Evolutionary conservation across 768 basidiomycete genomes (phyloP).

Genomic region (Tulasnella sp.): DNA sequence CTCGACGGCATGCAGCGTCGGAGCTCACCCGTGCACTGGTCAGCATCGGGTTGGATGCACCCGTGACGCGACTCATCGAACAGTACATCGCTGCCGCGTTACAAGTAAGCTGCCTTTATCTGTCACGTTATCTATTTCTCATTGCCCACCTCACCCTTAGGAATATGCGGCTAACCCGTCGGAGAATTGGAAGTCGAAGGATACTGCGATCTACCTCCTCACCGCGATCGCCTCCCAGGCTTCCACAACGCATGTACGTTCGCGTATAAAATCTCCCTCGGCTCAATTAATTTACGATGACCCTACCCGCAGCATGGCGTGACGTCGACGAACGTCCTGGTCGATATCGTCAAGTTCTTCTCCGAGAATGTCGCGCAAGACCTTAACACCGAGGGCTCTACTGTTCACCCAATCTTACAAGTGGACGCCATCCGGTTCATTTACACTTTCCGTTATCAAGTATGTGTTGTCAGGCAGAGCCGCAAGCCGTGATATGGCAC

Average conservation of each 20-base stretch:
- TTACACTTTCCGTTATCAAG: conserved; percentile 95
- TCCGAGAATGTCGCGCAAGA: conserved; percentile 89
- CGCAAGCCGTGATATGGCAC: background rate
- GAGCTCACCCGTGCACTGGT: conserved; percentile 95
- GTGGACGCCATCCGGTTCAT: conserved; percentile 96
- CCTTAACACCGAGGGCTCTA: conserved; percentile 66
- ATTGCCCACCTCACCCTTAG: conserved; percentile 34
- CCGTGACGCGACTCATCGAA: conserved; percentile 86
- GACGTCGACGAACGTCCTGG: conserved; percentile 86
- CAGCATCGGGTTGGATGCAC: conserved; percentile 70
- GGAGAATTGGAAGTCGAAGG: conserved; percentile 88
- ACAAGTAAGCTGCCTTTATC: conserved; percentile 41
- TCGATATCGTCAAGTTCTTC: conserved; percentile 96
- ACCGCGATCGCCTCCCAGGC: conserved; percentile 93
- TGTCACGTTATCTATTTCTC: background rate
- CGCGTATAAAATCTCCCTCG: background rate
- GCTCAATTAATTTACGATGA: background rate
- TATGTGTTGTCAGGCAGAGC: conserved; percentile 43
- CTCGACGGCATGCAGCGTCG: conserved; percentile 88
- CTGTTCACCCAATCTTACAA: conserved; percentile 86
- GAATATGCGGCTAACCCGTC: conserved; percentile 59
- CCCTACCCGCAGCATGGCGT: conserved; percentile 71
- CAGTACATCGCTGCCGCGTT: conserved; percentile 82
- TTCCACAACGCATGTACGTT: conserved; percentile 74
- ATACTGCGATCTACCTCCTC: conserved; percentile 89